Percentiles rank a stretch among this genome's conserved stretches.
Conservation (phyloP, 2,329 filamentous ascomycete genomes). For the Colletotrichum godetiae region DNA sequence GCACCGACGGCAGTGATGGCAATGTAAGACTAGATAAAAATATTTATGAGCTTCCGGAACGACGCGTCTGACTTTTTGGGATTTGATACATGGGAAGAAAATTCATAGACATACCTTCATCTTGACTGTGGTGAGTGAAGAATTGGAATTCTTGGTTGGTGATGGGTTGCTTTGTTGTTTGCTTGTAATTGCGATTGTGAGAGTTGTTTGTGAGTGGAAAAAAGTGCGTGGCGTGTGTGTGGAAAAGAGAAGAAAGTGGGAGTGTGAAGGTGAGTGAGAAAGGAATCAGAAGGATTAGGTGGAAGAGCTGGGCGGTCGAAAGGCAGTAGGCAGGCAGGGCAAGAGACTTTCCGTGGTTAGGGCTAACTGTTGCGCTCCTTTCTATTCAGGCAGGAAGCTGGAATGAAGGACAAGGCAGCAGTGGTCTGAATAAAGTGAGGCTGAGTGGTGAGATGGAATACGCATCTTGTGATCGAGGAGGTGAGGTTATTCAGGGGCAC, state of each 20-base stretch:
- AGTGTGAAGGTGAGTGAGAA: neutral
- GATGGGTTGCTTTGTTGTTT: neutral
- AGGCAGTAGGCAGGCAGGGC: neutral
- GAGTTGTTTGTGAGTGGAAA: neutral
- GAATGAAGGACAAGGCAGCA: neutral
- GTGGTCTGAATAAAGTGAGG: no score
- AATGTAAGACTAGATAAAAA: neutral
- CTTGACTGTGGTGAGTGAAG: neutral
- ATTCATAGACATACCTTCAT: conserved; percentile 5
- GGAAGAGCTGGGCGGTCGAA: neutral
- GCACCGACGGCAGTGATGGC: neutral
- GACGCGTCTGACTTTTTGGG: neutral
- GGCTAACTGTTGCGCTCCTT: neutral
- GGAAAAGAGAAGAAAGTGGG: neutral
- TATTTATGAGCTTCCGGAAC: neutral
- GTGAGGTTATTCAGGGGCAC: neutral
- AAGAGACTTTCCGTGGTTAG: neutral
- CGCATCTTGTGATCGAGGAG: neutral
- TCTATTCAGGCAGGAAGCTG: neutral
- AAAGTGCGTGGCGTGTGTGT: neutral
- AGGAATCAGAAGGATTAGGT: neutral
- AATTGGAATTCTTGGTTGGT: neutral
- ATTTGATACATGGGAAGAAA: fast-evolving
- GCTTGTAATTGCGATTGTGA: neutral
- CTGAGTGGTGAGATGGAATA: neutral